Evolutionary conservation across 2,329 filamentous ascomycete species (phyloP), one percentile per base, ranked within the genome.

Genomic region (Dryadomyces quercus-mongolicae): DNA sequence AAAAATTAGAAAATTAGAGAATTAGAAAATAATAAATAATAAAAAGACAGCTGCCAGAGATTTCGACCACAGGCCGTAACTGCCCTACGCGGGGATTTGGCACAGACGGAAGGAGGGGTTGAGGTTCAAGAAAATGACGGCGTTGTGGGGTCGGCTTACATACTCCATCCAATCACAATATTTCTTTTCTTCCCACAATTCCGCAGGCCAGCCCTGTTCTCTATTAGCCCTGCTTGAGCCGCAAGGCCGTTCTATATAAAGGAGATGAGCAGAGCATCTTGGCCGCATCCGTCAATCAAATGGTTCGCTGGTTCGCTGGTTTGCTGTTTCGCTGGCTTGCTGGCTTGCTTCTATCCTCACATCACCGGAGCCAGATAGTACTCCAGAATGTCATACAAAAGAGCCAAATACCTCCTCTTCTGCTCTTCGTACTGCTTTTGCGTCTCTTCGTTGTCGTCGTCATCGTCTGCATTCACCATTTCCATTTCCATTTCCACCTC

Each of bases 371-470:
- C 65, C 21, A 83, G 63, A 48, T 77, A 74, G 60, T 77, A 77
- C 53, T 75, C 72, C 36, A 84, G 60, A 42, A 83, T 71, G 10
- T 71, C 67, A 56, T 84, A 82, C 10, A 74, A 74, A 51, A 80
- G 62, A 46, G 69, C 65, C 45, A 78, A 68, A 56, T 76, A 80
- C 21, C 59, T 60, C 38, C 58, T 54, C 3, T 62, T 56, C 50
- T 57, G 55, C 34, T 60, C 62, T 46, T 58, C 54, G 47, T 62
- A 59, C 16, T 50, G 43, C 62, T 59, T 42, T 62, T 51, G 13
- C 8, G n/a, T 21, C 25, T n/a, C 15, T 16, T 57, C 6, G 61
- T 59, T 42, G 45, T 53, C 2, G 72, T 71, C 62, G 4, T 21
- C 38, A 3, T 64, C 60, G 12, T 62, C 57, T 15, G 54, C 58